Base-by-base conservation (phyloP, 495 filamentous ascomycete genomes). In the Emericellopsis terricola region DNA sequence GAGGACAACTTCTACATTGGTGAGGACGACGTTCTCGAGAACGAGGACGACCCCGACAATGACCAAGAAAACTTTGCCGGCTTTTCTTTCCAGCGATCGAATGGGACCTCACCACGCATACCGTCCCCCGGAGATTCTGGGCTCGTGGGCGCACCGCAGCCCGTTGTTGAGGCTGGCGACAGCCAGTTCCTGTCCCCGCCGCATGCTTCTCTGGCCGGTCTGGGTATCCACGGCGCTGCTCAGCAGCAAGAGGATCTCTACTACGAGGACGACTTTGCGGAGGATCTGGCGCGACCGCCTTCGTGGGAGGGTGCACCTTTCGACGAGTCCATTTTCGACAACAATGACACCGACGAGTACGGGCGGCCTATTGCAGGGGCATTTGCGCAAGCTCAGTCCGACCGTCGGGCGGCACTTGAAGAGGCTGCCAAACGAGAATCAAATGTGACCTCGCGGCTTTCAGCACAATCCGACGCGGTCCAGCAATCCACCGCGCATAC, bases 241-340 rank as follows among this genome's bases (percentile, higher is more conserved):
- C 10, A 40, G 11, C 3, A 14, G 3, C 29, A 23, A 13, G 81
- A 87, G 42, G 81, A 87, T 38, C 51, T 89, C 28, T 89, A 89
- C 45, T 89, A 80, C 40, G 76, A 86, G 37, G 39, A 55, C 2
- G 48, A 61, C 30, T 66, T 66, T 31, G 43, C 47, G 1, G 61
- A 68, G 8, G 59, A 55, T 18, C 23, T 35, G 2, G 33, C 33
- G 3, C 15, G 21, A 11, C 8, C n/a, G 3, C 33, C 33, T 9
- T 8, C 16, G 5, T 15, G 17, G 17, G 66, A 70, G 26, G 66
- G 63, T 19, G 56, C 57, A 5, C 52, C 59, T 11, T 84, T 86
- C 43, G 80, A 86, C 41, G 80, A 86, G 45, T 81, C 78, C 16
- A 68, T 84, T 19, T 84, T 86, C 43, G 80, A 86, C 45, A 64